Evolutionary conservation across 352 stramenopile genomes (phyloP), one percentile per base, ranked within the genome.

Genomic region (Elongisporangium prolatum): DNA sequence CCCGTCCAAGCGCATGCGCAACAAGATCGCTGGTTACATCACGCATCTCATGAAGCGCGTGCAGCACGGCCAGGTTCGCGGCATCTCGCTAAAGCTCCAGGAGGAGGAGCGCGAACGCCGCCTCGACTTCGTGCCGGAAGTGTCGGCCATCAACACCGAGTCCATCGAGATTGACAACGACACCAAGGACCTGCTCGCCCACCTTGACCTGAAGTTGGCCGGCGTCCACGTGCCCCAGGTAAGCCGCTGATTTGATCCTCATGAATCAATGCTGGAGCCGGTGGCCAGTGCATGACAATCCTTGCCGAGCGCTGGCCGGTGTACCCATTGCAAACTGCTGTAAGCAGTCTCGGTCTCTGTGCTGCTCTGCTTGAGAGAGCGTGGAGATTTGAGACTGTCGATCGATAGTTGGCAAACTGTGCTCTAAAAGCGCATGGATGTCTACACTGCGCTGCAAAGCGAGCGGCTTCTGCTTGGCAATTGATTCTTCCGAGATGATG

Each of bases 11-110:
- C 95, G 97, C 67, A 99, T 99, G 97, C 93, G 98, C 69, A 99
- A 99, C 92, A 99, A 99, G 91, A 99, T 99, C 72, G 97, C 97
- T 34, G 97, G 97, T 62, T 99, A 99, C 88, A 98, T 98, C 71
- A 99, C 97, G 67, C 97, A 99, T 78, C 86, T 99, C 52, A 99
- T 99, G 97, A 99, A 99, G 91, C 95, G 98, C 79, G 99, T 99
- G 87, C 91, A 98, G 76, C 96, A 98, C 75, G 98, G 97, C 72
- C 97, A 98, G 62, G 97, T 99, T 64, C 93, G 97, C 71, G 97
- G 97, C 84, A 99, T 99, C 79, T 99, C 97, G 61, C 89, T 99
- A 62, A 99, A 99, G 89, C 83, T 99, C 48, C 98, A 99, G 86
- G 98, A 99, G 81, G 97, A 99, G 83, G 98, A 99, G 86, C 91